phyloP scores from a whole-genome alignment of 2,329 filamentous ascomycete species.

The Aspergillus versicolor region DNA sequence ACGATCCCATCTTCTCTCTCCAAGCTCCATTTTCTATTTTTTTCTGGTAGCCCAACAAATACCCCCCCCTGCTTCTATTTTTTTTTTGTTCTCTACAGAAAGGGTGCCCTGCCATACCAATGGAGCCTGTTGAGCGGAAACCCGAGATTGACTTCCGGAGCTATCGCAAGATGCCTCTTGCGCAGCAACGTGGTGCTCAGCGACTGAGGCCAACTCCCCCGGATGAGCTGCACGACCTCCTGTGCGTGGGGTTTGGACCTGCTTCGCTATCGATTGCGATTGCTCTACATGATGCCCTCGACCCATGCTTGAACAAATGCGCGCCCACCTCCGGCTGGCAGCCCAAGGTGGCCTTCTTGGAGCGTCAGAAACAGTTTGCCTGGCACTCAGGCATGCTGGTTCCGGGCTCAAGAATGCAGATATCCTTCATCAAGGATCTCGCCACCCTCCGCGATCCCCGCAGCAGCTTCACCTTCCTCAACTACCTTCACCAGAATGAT shows the following conservation, averaged over 20 bases:
- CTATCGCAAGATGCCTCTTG: constrained; percentile 23
- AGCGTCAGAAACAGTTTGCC: constrained; percentile 77
- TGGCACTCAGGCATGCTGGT: constrained; percentile 98
- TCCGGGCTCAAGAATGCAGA: constrained; percentile 93
- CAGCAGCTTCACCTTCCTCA: constrained; percentile 91
- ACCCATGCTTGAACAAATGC: constrained; percentile 43
- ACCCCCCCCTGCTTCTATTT: not conserved
- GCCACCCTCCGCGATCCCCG: constrained; percentile 84
- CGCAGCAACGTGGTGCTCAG: constrained; percentile 33
- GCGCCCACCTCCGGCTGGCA: constrained; percentile 37
- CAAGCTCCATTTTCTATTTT: constrained; percentile 4
- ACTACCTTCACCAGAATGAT: constrained; percentile 80
- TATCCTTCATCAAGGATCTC: constrained; percentile 95
- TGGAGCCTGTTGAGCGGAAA: constrained; percentile 23
- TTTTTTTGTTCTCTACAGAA: not conserved
- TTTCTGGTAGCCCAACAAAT: constrained; percentile 1
- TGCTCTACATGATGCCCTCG: constrained; percentile 78
- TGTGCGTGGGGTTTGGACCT: constrained; percentile 91
- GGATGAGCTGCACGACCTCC: constrained; percentile 73
- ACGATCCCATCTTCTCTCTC: constrained; percentile 5
- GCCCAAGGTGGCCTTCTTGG: constrained; percentile 81
- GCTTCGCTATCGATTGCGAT: constrained; percentile 87
- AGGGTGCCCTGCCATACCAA: constrained; percentile 10
- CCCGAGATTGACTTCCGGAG: constrained; percentile 28
- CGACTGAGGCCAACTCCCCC: constrained; percentile 54